A percentile compares a stretch with the other conserved stretches of the same genome.
phyloP scores from a whole-genome alignment of 139 green algal genomes.

The Chlorella sp. region DNA sequence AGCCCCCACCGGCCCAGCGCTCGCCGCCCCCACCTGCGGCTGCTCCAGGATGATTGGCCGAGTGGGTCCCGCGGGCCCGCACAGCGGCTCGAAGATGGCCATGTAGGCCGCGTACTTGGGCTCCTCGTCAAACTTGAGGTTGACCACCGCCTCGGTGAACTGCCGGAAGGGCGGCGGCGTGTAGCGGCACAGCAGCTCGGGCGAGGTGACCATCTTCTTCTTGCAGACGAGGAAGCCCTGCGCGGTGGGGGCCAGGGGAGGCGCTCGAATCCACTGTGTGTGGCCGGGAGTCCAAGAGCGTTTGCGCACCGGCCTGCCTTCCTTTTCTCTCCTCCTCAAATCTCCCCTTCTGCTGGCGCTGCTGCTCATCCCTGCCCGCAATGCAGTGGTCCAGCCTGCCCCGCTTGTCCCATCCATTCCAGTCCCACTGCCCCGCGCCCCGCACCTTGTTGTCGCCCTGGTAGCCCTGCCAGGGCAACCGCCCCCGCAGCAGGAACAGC shows the following conservation, averaged over 20 bases:
- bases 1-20: not conserved
- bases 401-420: too few relatives aligned
- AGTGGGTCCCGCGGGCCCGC: slow-evolving; percentile 63
- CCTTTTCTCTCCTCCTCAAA: too few relatives aligned
- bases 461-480: slow-evolving; percentile 94
- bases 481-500: slow-evolving; percentile 94
- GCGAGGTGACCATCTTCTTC: slow-evolving; percentile 99
- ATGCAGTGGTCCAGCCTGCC: too few relatives aligned
- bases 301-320: too few relatives aligned
- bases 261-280: too few relatives aligned
- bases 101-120: slow-evolving; percentile 83
- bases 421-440: too few relatives aligned
- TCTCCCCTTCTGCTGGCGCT: too few relatives aligned
- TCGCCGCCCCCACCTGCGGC: not conserved
- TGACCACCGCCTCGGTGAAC: slow-evolving; percentile 96
- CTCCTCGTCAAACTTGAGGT: slow-evolving; percentile 99
- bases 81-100: slow-evolving; percentile 93
- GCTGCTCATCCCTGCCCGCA: too few relatives aligned
- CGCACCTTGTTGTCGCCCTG: slow-evolving; percentile 99
- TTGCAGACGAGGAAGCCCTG: slow-evolving; percentile 99
- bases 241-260: too few relatives aligned
- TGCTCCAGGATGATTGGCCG: slow-evolving; percentile 85
- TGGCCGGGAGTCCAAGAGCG: too few relatives aligned
- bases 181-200: slow-evolving; percentile 97
- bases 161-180: slow-evolving; percentile 91